Percentiles rank a stretch among this genome's conserved stretches.
phyloP scores from a whole-genome alignment of 208 protist genomes.

The Trypanosomatidae sp. region DNA sequence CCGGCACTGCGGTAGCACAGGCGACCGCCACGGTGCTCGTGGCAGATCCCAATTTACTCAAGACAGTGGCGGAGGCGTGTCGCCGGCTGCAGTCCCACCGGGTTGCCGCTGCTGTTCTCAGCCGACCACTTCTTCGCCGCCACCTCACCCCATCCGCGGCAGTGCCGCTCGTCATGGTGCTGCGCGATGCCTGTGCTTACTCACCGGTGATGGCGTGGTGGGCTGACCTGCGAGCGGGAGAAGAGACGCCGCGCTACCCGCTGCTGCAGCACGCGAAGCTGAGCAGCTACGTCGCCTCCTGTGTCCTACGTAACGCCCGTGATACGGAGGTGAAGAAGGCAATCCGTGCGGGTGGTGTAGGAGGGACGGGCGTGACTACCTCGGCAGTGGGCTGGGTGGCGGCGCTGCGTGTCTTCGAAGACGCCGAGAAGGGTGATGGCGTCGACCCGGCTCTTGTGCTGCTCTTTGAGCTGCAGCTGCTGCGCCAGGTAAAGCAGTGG shows the following conservation, averaged over 20 bases:
- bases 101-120: conserved; percentile 9
- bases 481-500: conserved; percentile 32
- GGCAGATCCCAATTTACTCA: conserved; percentile 12
- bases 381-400: neutral
- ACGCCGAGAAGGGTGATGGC: conserved; percentile 6
- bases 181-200: conserved; percentile 15
- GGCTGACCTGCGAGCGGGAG: conserved; percentile 4
- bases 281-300: conserved; percentile 63
- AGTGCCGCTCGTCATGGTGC: conserved; percentile 26
- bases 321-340: neutral
- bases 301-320: conserved; percentile 22
- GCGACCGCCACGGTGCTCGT: conserved; percentile 13
- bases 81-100: conserved; percentile 2
- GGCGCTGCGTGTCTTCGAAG: conserved; percentile 33
- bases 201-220: conserved; percentile 21
- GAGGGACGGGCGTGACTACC: neutral
- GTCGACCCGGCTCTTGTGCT: conserved; percentile 33
- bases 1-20: neutral
- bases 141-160: conserved; percentile 23
- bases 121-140: neutral
- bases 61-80: conserved; percentile 18
- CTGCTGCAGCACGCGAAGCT: conserved; percentile 50
- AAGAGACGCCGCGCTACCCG: conserved; percentile 7
- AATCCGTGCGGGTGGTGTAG: neutral
- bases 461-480: conserved; percentile 47